Base-by-base conservation (phyloP, 345 rosid species). In the Aegle marmelos region DNA sequence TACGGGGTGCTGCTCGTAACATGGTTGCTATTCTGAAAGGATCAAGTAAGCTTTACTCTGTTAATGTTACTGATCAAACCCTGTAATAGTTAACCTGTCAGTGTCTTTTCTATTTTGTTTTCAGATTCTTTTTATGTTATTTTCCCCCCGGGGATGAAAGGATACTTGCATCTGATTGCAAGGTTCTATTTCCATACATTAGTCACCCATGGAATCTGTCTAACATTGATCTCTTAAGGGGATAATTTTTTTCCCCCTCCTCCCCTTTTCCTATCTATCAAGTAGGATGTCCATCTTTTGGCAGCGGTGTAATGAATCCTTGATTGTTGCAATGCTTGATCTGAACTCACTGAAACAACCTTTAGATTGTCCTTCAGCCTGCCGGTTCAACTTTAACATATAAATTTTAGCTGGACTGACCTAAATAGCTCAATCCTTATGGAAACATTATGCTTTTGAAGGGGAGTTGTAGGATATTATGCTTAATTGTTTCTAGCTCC, bases 1-100 rank as follows among this genome's bases (percentile, higher is more conserved):
- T 93, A 27, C 89, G 98, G 31, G 98, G 99, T 82, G 97, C 93
- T 28, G 99, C 99, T 83, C 92, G 93, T 72, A 95, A 95, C 90
- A 93, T 95, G 98, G 84, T 92, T 73, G 79, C 85, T 72, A 93
- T 94, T 82, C 92, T 93, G 75, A 85, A 84, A 57, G 98, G 99
- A 59, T 93, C 98, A 54, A 78, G 97, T 94, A 57, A 80, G 93
- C 79, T 71, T 73, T 74, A 25, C 73, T 70, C 65, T 79, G 65
- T 28, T 75, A 11, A 63, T 48, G 16, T 79, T 68, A 37, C 62
- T 31, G 30, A 37, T 67, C 19, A 54, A 75, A 27, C 10, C 24
- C 60, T 70, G 22, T n/a, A 54, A 39, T 25, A 34, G 70, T 73
- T 71, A 68, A 62, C 22, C 25, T 41, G 65, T 9, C 11, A 2